Evolutionary conservation across 306 rosid genomes (phyloP).

Genomic region (Lathyrus tuberosus): DNA sequence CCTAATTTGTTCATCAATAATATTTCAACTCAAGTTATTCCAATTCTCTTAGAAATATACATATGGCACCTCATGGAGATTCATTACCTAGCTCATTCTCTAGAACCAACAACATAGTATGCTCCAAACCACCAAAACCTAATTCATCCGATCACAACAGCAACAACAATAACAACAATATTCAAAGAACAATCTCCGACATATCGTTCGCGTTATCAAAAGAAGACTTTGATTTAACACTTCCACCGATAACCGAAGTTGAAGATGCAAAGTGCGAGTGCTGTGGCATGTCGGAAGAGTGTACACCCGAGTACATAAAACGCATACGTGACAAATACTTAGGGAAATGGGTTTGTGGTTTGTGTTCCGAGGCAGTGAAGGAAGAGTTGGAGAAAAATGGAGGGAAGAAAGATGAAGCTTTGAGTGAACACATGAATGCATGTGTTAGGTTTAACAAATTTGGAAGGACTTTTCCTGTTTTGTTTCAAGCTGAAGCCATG

Average conservation of each 20-base stretch:
- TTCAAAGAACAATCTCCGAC: conserved; percentile 82
- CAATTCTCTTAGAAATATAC: conserved; percentile 48
- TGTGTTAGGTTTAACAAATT: conserved; percentile 83
- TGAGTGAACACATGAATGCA: conserved; percentile 74
- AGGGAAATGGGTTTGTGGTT: conserved; percentile 89
- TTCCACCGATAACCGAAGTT: conserved; percentile 69
- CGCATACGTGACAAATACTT: conserved; percentile 60
- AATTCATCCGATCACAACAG: conserved; percentile 44
- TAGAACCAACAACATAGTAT: conserved; percentile 41
- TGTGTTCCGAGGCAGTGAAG: conserved; percentile 91
- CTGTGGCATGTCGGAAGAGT: conserved; percentile 97
- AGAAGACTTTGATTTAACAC: conserved; percentile 45
- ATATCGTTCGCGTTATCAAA: conserved; percentile 67
- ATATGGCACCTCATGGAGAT: conserved; percentile 89
- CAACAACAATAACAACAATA: conserved; percentile 41
- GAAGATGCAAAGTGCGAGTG: conserved; percentile 88
- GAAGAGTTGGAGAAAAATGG: conserved; percentile 82
- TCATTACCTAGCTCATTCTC: conserved; percentile 39
- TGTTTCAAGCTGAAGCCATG: conserved; percentile 93
- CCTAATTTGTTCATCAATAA: neutral
- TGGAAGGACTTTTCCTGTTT: conserved; percentile 84
- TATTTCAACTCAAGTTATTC: neutral
- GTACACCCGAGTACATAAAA: conserved; percentile 76
- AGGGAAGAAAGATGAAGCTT: conserved; percentile 72
- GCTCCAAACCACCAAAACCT: conserved; percentile 55